Evolutionary conservation across 176 grass and related monocot species (phyloP).

Genomic region (Carex myosuroides): DNA sequence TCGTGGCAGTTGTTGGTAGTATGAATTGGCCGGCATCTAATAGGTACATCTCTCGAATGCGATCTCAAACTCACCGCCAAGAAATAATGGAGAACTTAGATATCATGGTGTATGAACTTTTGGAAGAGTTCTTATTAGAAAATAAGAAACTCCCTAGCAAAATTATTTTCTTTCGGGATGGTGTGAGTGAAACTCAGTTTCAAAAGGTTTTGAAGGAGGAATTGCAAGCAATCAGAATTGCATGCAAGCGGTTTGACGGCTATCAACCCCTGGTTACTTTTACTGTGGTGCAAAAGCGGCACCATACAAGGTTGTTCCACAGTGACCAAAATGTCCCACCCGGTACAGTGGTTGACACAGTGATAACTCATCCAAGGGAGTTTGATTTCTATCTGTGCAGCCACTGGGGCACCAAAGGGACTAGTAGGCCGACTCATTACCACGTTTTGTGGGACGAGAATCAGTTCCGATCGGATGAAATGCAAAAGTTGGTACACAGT

Average conservation of each 20-base stretch:
- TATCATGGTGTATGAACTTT: slow-evolving; percentile 55
- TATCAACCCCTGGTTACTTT: slow-evolving; percentile 76
- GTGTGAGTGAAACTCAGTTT: slow-evolving; percentile 85
- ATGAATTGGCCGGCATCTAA: slow-evolving; percentile 89
- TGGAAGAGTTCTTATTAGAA: slow-evolving; percentile 65
- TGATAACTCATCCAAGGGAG: slow-evolving; percentile 90
- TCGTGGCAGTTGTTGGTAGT: slow-evolving; percentile 81
- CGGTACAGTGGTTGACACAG: slow-evolving; percentile 77
- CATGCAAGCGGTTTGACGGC: slow-evolving; percentile 42
- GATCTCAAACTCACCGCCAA: slow-evolving; percentile 86
- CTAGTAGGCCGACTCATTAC: slow-evolving; percentile 81
- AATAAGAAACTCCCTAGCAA: slow-evolving; percentile 61
- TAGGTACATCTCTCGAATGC: slow-evolving; percentile 90
- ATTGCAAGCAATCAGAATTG: slow-evolving; percentile 44
- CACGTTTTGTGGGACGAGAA: slow-evolving; percentile 82
- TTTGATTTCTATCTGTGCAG: slow-evolving; percentile 93
- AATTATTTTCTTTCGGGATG: slow-evolving; percentile 92
- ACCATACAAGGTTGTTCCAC: slow-evolving; percentile 83
- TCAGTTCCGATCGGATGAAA: slow-evolving; percentile 69
- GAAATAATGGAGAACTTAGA: slow-evolving; percentile 85
- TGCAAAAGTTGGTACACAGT: slow-evolving; percentile 76
- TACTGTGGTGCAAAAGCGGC: slow-evolving; percentile 82
- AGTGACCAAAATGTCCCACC: slow-evolving; percentile 82
- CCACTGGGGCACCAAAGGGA: slow-evolving; percentile 89
- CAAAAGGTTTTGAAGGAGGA: slow-evolving; percentile 88